Base-by-base conservation (phyloP, 495 filamentous ascomycete species). In the Aspergillus diversus region DNA sequence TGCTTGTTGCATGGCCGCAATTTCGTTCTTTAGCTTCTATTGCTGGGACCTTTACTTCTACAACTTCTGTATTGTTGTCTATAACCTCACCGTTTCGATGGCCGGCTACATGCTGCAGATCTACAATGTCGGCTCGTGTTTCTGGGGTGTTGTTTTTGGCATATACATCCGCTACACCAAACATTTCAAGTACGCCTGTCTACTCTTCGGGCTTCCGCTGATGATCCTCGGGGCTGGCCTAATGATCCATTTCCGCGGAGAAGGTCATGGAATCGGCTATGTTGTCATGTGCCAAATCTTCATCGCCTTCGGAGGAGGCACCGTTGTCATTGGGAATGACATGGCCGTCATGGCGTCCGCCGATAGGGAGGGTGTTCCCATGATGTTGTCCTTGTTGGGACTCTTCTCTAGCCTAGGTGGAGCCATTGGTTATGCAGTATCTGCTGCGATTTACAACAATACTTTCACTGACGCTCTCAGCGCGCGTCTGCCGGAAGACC, bases 211-310 rank as follows among this genome's bases (percentile, higher is more conserved):
- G 59, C 62, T 90, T 0, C 87, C 89, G 0, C 70, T 92, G 17
- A 77, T 83, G 70, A 78, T 89, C 37, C 82, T 90, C 27, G 83
- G 88, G 3, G 83, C 86, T 0, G 83, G 89, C 15, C 81, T 90
- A 57, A 84, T 90, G 83, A 90, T 81, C 65, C 82, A 77, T 64
- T 92, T 91, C 82, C 86, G 90, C 37, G 86, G 89, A 50, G 75
- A 84, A 58, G 78, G 81, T 4, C 72, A 75, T 16, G 67, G 79
- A 52, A 78, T 92, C 51, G 89, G 87, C 31, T 91, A 87, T 71
- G 75, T 93, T 17, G 77, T 92, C 73, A 90, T 92, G 86, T 88
- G 84, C 66, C 89, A 92, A 73, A 90, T 92, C 71, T 88, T 92
- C 75, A 91, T 92, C 66, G 86, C 90, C 33, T 84, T 93, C 57